phyloP scores from a whole-genome alignment of 768 basidiomycete species.

The Plicaturopsis crispa region DNA sequence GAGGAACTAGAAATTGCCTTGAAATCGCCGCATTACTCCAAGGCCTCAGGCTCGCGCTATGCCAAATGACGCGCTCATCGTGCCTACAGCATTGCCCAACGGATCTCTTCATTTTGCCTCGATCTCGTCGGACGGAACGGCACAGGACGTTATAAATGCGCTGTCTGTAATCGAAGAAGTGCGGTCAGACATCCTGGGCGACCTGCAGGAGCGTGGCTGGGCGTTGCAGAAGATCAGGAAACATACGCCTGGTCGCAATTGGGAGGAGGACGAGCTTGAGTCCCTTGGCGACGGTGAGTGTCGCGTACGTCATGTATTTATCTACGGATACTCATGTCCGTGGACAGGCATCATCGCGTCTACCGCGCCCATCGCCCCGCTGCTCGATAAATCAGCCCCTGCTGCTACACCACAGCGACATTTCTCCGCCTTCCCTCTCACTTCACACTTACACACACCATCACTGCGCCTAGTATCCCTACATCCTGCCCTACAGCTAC shows the following conservation, averaged over 20 bases:
- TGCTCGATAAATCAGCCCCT: conserved; percentile 35
- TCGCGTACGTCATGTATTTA: neutral
- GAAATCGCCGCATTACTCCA: too few species aligned
- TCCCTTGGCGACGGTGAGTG: conserved; percentile 53
- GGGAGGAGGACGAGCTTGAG: conserved; percentile 69
- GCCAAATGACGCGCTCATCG: conserved; percentile 37
- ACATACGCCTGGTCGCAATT: conserved; percentile 50
- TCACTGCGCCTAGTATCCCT: conserved; percentile 65
- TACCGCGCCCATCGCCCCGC: conserved; percentile 39
- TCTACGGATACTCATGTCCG: conserved; percentile 8
- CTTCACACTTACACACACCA: conserved; percentile 60
- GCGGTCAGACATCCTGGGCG: conserved; percentile 46
- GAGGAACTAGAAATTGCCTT: too few species aligned
- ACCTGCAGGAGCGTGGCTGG: conserved; percentile 55
- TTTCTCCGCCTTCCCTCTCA: conserved; percentile 66
- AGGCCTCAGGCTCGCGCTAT: too few species aligned
- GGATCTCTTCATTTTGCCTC: conserved; percentile 59
- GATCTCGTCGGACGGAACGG: conserved; percentile 42
- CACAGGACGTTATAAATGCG: conserved; percentile 50
- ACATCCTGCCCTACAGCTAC: conserved; percentile 48
- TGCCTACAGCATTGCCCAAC: conserved; percentile 52
- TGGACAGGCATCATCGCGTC: conserved; percentile 41
- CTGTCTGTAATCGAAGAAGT: conserved; percentile 42
- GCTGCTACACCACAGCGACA: conserved; percentile 32
- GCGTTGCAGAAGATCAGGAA: conserved; percentile 57